phyloP scores from a whole-genome alignment of 1,139 yeast species.

The Saccharomyces uvarum region DNA sequence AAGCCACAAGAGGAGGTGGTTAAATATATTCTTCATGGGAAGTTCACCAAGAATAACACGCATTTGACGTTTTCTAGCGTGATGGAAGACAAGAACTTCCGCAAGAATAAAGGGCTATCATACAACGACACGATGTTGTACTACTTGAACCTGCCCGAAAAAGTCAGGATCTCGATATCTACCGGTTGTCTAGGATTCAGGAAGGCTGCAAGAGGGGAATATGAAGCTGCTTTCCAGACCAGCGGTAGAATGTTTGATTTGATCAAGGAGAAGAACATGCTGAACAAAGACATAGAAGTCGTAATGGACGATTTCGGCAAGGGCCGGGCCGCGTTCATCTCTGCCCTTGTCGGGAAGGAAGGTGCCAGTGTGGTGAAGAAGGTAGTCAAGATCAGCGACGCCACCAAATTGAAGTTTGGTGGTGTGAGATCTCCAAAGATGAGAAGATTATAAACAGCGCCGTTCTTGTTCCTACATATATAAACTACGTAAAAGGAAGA shows the following conservation, averaged over 20 bases:
- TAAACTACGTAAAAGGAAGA: neutral
- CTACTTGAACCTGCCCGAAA: slow-evolving; percentile 73
- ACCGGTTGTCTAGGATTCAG: slow-evolving; percentile 73
- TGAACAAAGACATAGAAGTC: slow-evolving; percentile 58
- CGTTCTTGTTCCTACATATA: neutral
- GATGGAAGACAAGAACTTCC: slow-evolving; percentile 54
- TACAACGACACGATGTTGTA: slow-evolving; percentile 74
- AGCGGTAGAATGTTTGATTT: slow-evolving; percentile 63
- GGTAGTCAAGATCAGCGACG: slow-evolving; percentile 65
- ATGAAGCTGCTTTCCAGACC: slow-evolving; percentile 91
- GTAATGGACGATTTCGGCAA: slow-evolving; percentile 77
- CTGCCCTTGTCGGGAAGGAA: slow-evolving; percentile 84
- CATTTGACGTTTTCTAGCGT: slow-evolving; percentile 68
- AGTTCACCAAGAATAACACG: slow-evolving; percentile 77
- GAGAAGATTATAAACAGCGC: slow-evolving; percentile 56
- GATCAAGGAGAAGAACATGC: slow-evolving; percentile 53
- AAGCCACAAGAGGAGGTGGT: slow-evolving; percentile 20
- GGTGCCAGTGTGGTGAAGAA: slow-evolving; percentile 60
- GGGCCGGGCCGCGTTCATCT: slow-evolving; percentile 80
- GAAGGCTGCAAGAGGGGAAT: slow-evolving; percentile 77
- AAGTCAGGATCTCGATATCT: slow-evolving; percentile 55
- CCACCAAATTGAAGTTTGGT: slow-evolving; percentile 80
- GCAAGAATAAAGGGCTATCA: slow-evolving; percentile 48
- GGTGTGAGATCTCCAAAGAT: slow-evolving; percentile 80
- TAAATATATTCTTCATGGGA: slow-evolving; percentile 67